Evolutionary conservation across 2,329 filamentous ascomycete genomes (phyloP), one percentile per base, ranked within the genome.

Genomic region (Penicillium occitanis): DNA sequence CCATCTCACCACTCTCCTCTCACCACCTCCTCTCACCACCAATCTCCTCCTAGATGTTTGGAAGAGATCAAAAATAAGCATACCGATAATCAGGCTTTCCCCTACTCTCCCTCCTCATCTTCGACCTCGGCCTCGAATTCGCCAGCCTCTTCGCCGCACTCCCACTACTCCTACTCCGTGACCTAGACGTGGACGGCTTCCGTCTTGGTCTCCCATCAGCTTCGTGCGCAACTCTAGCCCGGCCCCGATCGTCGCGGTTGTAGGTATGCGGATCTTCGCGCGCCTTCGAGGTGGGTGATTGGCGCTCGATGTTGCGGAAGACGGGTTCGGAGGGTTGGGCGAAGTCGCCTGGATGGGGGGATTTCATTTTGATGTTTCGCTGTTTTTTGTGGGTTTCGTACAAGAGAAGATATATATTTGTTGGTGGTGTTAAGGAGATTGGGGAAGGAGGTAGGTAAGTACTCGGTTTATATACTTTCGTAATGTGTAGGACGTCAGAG

Each of bases 1-100:
- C 37, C 37, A 14, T 14, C 14, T 40, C 37, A 40, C 13, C 25
- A 25, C 22, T 25, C 25, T 25, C 25, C 37, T 40, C 13, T 1
- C 8, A 3, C 11, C 13, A 13, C 10, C 5, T 5, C 11, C 35
- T 13, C 11, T 40, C 35, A 42, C 3, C 25, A 25, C 25, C 2
- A 25, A 25, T 25, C 25, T 25, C 25, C 25, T 25, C 3, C 25
- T 25, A 25, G 25, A 25, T 4, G 25, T 25, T 25, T 42, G 5
- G 17, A 2, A 42, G 40, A 42, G 17, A 42, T 42, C 40, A 42
- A 4, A 60, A 67, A 65, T 67, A 67, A 42, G 62, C 58, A 65
- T 57, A 65, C 58, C 51, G 22, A 46, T 65, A 65, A 40, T 67
- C 63, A 42, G 66, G 66, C 66, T 65, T 67, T 59, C 66, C 66